Evolutionary conservation across 371 early-diverging fungal genomes (phyloP).

Genomic region (Actinomortierella wolfii): DNA sequence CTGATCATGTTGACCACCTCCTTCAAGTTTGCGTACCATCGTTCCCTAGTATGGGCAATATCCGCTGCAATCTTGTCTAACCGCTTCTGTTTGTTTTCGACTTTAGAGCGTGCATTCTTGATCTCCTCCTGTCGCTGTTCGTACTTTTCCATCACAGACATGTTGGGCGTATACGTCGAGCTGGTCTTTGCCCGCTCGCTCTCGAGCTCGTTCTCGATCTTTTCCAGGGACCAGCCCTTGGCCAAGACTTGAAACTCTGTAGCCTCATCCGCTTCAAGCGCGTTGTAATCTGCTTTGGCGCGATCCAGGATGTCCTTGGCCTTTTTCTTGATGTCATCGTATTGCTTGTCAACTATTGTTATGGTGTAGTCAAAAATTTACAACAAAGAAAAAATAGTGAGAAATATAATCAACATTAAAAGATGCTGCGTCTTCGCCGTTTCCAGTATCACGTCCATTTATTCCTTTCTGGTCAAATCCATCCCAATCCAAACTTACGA

Average conservation of each 20-base stretch:
- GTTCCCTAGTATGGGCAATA: constrained; percentile 44
- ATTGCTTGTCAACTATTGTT: constrained; percentile 33
- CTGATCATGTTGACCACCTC: constrained; percentile 67
- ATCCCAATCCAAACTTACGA: too few relatives aligned
- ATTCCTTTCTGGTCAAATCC: too few relatives aligned
- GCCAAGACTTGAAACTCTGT: constrained; percentile 55
- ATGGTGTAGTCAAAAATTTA: background rate
- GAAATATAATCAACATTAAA: constrained; percentile 3
- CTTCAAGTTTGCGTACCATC: constrained; percentile 74
- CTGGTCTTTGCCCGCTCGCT: constrained; percentile 56
- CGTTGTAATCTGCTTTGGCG: constrained; percentile 50
- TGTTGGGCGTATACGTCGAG: constrained; percentile 51
- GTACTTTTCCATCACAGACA: constrained; percentile 68
- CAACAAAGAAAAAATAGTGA: background rate
- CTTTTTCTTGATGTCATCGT: constrained; percentile 45
- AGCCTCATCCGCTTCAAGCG: constrained; percentile 49
- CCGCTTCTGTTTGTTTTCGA: constrained; percentile 35
- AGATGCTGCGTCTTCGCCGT: constrained; percentile 1
- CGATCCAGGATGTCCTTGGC: constrained; percentile 48
- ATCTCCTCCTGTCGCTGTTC: constrained; percentile 62
- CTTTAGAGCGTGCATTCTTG: constrained; percentile 40
- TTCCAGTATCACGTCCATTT: too few relatives aligned
- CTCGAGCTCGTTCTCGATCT: constrained; percentile 56
- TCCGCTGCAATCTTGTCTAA: constrained; percentile 40
- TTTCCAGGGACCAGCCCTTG: constrained; percentile 45